Conservation (phyloP, 106 monocot species). For the Iris macrosiphon region DNA sequence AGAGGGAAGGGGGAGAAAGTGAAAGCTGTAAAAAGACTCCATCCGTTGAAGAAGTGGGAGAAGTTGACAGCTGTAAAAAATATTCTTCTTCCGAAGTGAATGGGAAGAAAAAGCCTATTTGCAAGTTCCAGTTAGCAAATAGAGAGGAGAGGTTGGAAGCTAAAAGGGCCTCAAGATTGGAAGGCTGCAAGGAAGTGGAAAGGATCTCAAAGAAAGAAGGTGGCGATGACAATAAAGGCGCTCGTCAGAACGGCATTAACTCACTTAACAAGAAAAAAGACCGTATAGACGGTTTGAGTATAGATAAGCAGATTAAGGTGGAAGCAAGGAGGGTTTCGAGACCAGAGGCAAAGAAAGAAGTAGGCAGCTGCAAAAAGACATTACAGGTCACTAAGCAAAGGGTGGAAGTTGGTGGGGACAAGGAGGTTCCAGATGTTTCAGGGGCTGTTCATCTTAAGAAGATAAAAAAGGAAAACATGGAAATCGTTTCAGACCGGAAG, state of each 20-base stretch:
- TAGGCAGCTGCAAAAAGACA: no score
- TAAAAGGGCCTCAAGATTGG: not conserved
- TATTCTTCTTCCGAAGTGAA: no score
- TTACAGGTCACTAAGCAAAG: constrained; percentile 2
- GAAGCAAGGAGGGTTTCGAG: not conserved
- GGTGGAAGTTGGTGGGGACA: not conserved
- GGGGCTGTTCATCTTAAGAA: not conserved
- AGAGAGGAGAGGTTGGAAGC: not conserved
- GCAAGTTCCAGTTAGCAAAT: not conserved
- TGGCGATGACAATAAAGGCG: not conserved
- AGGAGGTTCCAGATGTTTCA: not conserved
- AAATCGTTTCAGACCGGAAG: constrained; percentile 1
- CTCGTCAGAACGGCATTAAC: not conserved
- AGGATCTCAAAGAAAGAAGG: no score
- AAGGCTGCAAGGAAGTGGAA: not conserved
- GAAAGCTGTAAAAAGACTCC: no score
- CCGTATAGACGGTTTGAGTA: not conserved
- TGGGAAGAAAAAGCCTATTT: no score
- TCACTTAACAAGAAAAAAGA: not conserved
- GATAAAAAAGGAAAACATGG: not conserved
- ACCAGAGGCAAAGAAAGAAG: no score
- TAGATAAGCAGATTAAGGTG: not conserved
- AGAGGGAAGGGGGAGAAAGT: no score
- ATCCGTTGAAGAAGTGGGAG: no score
- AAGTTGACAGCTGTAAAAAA: no score